Evolutionary conservation across 2,329 filamentous ascomycete species (phyloP).

Genomic region (Aspergillus versicolor): DNA sequence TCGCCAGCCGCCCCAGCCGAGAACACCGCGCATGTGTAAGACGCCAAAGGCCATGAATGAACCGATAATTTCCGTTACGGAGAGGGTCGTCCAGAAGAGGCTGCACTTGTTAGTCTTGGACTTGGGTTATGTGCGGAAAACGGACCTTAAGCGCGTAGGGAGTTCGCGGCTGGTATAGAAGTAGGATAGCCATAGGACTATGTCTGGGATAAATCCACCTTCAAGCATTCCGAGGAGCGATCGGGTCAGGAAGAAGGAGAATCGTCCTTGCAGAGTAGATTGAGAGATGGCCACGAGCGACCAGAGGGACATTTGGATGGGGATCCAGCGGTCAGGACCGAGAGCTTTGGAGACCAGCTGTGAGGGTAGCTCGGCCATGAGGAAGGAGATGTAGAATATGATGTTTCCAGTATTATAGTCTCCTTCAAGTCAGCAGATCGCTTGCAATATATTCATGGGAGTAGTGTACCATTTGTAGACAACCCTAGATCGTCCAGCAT

Average conservation of each 20-base stretch:
- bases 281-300: constrained; percentile 50
- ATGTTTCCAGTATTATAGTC: constrained; percentile 56
- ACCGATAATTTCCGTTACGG: constrained; percentile 34
- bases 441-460: too few species aligned
- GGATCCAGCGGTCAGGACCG: constrained; percentile 57
- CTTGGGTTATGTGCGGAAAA: not conserved
- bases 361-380: constrained; percentile 56
- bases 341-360: constrained; percentile 57
- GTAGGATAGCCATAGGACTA: constrained; percentile 62
- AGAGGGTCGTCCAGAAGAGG: constrained; percentile 66
- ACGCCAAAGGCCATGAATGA: constrained; percentile 38
- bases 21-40: constrained; percentile 33
- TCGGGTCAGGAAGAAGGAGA: constrained; percentile 39
- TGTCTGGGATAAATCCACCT: constrained; percentile 62
- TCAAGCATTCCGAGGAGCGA: constrained; percentile 45
- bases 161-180: constrained; percentile 69
- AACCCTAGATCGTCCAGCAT: constrained; percentile 46
- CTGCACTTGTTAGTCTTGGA: constrained; percentile 30
- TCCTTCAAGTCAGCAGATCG: constrained; percentile 47
- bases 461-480: constrained; percentile 27
- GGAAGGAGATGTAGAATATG: constrained; percentile 55
- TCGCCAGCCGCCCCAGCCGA: constrained; percentile 40
- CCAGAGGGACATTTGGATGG: constrained; percentile 54
- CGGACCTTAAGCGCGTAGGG: constrained; percentile 53
- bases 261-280: constrained; percentile 44